Percentiles rank a stretch among this genome's conserved stretches.
These are phyloP conservation scores for Xylaria sp. DNA, from an alignment of 2,329 filamentous ascomycete species.

Conservation along the genomic window DNA sequence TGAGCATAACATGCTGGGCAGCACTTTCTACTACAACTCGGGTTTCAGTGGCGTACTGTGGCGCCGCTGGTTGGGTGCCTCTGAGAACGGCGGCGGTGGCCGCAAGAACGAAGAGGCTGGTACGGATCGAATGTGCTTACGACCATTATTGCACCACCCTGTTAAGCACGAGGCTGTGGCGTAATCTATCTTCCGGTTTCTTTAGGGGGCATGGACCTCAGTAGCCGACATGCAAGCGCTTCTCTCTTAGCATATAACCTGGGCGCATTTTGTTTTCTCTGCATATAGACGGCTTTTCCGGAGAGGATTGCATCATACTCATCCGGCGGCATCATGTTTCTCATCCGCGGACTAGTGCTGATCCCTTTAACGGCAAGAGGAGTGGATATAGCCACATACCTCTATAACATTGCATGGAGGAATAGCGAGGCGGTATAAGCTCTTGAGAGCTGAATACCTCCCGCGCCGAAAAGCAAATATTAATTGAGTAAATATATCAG, in stretches of 20 bases:
- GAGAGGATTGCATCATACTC: neutral
- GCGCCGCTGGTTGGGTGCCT: slow-evolving; percentile 60
- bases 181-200: slow-evolving; percentile 6
- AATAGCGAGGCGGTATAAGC: no score
- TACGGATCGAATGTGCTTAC: slow-evolving; percentile 65
- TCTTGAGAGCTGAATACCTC: no score
- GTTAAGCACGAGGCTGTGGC: slow-evolving; percentile 55
- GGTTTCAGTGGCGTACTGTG: slow-evolving; percentile 67
- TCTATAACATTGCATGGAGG: no score
- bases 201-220: neutral
- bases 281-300: slow-evolving; percentile 6
- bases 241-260: neutral
- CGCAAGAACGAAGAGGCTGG: slow-evolving; percentile 41
- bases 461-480: no score
- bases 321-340: neutral
- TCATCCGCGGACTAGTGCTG: no score
- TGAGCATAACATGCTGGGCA: slow-evolving; percentile 70
- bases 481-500: no score
- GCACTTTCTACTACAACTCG: slow-evolving; percentile 71
- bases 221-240: neutral
- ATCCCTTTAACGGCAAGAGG: no score
- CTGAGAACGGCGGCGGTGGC: slow-evolving; percentile 38
- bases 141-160: slow-evolving; percentile 68
- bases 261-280: neutral
- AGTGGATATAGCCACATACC: no score